A percentile compares a stretch with the other conserved stretches of the same genome.
These are phyloP conservation scores for Lizonia empirigonia DNA, from an alignment of 2,329 filamentous ascomycete genomes.

Conservation along the genomic window DNA sequence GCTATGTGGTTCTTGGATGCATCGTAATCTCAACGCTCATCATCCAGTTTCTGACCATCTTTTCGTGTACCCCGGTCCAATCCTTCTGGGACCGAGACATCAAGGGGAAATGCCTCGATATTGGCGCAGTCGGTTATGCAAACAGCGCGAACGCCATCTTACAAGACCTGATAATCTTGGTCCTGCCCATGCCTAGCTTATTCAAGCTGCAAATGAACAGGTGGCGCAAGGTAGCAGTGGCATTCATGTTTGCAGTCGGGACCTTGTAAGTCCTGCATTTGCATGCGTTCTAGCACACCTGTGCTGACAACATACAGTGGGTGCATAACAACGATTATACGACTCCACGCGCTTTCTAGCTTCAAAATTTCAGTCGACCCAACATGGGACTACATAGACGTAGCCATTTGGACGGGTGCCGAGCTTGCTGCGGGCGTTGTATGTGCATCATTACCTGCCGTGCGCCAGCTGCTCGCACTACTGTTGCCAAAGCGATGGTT, in stretches of 20 bases:
- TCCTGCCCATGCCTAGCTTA: slow-evolving; percentile 28
- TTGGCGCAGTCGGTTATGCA: slow-evolving; percentile 27
- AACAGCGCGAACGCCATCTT: slow-evolving; percentile 26
- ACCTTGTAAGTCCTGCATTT: slow-evolving; percentile 9
- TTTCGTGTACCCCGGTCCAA: slow-evolving; percentile 27
- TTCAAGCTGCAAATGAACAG: slow-evolving; percentile 25
- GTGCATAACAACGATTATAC: slow-evolving; percentile 30
- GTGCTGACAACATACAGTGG: slow-evolving; percentile 1
- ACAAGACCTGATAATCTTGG: slow-evolving; percentile 31
- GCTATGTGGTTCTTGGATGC: slow-evolving; percentile 19
- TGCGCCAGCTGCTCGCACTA: slow-evolving; percentile 26
- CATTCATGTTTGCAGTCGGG: slow-evolving; percentile 34
- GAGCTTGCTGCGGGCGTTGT: slow-evolving; percentile 32
- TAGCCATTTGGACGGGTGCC: slow-evolving; percentile 34
- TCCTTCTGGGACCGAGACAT: slow-evolving; percentile 33
- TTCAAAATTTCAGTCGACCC: slow-evolving; percentile 35
- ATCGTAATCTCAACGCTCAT: slow-evolving; percentile 19
- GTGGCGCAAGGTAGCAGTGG: slow-evolving; percentile 25
- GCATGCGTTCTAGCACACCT: too few relatives aligned
- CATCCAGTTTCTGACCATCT: slow-evolving; percentile 27
- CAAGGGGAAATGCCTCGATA: slow-evolving; percentile 29
- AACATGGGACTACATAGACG: slow-evolving; percentile 35
- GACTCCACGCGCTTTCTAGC: slow-evolving; percentile 26
- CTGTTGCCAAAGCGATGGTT: slow-evolving; percentile 10
- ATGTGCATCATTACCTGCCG: slow-evolving; percentile 33